phyloP scores from a whole-genome alignment of 192 early-diverging fungal species.

The Entomortierella lignicola region DNA sequence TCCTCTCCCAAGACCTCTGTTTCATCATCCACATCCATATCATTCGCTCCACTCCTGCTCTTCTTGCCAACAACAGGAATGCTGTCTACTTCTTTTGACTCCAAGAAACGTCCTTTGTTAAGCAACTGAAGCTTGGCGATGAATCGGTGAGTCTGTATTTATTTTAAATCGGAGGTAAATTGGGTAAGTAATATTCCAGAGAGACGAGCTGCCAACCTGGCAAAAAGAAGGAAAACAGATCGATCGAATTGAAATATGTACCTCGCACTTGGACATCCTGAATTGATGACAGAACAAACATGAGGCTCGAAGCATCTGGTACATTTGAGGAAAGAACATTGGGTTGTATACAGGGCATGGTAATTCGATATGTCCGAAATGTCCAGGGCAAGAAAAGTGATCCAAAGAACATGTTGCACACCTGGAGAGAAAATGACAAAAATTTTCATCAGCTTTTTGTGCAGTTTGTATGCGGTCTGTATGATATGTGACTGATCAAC shows the following conservation, averaged over 20 bases:
- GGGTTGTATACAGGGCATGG: slow-evolving; percentile 97
- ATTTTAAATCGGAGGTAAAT: background rate
- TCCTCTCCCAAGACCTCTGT: slow-evolving; percentile 52
- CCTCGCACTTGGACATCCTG: slow-evolving; percentile 67
- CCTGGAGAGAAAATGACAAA: slow-evolving; percentile 65
- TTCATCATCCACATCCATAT: slow-evolving; percentile 64
- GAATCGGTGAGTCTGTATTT: slow-evolving; percentile 65
- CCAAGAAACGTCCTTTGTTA: slow-evolving; percentile 85
- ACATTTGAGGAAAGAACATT: slow-evolving; percentile 93
- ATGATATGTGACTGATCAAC: too few species aligned
- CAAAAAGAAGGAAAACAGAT: too few species aligned
- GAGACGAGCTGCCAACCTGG: too few species aligned
- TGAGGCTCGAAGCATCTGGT: slow-evolving; percentile 83
- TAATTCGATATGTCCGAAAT: slow-evolving; percentile 98
- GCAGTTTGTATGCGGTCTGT: background rate
- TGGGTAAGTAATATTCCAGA: background rate
- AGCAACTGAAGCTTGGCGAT: slow-evolving; percentile 86
- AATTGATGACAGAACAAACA: slow-evolving; percentile 95
- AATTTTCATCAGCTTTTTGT: background rate
- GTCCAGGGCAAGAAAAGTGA: slow-evolving; percentile 96
- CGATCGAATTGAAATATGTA: slow-evolving; percentile 27
- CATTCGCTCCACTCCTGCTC: slow-evolving; percentile 50
- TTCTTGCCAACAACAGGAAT: slow-evolving; percentile 59
- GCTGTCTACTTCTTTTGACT: slow-evolving; percentile 85
- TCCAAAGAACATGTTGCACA: slow-evolving; percentile 96